Base-by-base conservation (phyloP, 2,329 filamentous ascomycete species). In the Alternaria gansuensis region DNA sequence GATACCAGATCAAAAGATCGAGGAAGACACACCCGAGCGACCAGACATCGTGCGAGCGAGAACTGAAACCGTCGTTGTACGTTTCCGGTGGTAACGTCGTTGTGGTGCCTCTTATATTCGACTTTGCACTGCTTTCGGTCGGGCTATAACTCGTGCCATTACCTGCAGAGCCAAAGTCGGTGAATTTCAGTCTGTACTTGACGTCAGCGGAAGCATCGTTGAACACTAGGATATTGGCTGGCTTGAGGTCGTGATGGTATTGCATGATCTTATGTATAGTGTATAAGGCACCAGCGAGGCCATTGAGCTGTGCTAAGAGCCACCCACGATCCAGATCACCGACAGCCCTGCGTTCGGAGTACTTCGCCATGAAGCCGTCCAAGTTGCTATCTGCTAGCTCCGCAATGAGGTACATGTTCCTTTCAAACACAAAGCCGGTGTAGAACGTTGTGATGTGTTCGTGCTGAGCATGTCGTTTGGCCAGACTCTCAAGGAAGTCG, bases 211-310 rank as follows among this genome's bases (percentile, higher is more conserved):
- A n/a, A 44, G 24, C 1, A 17, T 29, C 24, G 41, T 17, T 44
- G 41, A 29, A 44, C 3, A 29, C 41, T 29, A 44, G 14, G 26
- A 17, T 44, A 0, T 44, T 44, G 41, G 41, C 1, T 28, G 41
- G 24, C 41, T 44, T 44, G 26, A 44, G 28, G 4, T 44, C 41
- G 41, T 44, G 41, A 29, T 44, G 41, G 24, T 44, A 44, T 11
- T 9, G n/a, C 24, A 44, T 17, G 2, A 28, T n/a, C n/a, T 28
- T 2, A 24, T 44, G 24, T 10, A 44, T 0, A 44, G 28, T 17
- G 26, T 5, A 26, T 44, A 44, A 24, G 29, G 41, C 26, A 44
- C 23, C n/a, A n/a, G 41, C 41, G n/a, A 44, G 24, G 14, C 41
- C 41, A 26, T n/a, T 3, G 4, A 44, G 41, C 41, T 44, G 41